Evolutionary conservation across 2,329 filamentous ascomycete genomes (phyloP), one percentile per base, ranked within the genome.

Genomic region (Pseudofabraea citricarpa): DNA sequence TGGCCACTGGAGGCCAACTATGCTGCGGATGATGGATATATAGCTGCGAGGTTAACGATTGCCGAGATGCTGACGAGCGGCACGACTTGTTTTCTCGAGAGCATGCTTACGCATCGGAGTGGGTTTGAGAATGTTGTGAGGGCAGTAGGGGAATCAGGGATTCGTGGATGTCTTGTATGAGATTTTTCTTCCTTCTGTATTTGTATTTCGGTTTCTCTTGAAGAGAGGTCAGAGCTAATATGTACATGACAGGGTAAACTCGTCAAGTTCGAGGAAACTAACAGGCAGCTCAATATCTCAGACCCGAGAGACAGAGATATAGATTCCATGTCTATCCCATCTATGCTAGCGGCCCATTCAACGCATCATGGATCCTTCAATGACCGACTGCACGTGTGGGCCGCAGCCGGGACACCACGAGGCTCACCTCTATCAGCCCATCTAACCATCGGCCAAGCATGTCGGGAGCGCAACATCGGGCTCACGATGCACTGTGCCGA

Each of bases 11-110:
- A 72, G 53, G 66, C 65, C 1, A 66, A 66, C 36, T 71, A 70
- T 51, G 68, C 64, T 1, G 56, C 59, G 3, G 64, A 66, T 24
- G 71, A 75, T 55, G 72, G 71, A 15, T 73, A 73, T 52, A 64
- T 68, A 3, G 71, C 72, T 5, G 70, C 68, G 2, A 56, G 67
- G 5, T 56, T 74, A 29, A 73, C 65, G 16, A 72, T 75, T 29
- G 71, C 67, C 0, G 72, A 75, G 56, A 72, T 75, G 70, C 57
- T 74, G 24, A 66, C 67, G 53, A 67, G 63, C 4, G 72, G 71
- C 0, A 74, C 72, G 4, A 75, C 71, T 2, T 72, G 67, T 48
- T 75, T 76, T 47, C 57, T 75, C 5, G 72, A 75, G 53, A 72
- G 70, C 32, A 73, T 75, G 71, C 71, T 71, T 46, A 65, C 69